Evolutionary conservation across 2,329 filamentous ascomycete genomes (phyloP).

Genomic region (Aspergillus sp.): DNA sequence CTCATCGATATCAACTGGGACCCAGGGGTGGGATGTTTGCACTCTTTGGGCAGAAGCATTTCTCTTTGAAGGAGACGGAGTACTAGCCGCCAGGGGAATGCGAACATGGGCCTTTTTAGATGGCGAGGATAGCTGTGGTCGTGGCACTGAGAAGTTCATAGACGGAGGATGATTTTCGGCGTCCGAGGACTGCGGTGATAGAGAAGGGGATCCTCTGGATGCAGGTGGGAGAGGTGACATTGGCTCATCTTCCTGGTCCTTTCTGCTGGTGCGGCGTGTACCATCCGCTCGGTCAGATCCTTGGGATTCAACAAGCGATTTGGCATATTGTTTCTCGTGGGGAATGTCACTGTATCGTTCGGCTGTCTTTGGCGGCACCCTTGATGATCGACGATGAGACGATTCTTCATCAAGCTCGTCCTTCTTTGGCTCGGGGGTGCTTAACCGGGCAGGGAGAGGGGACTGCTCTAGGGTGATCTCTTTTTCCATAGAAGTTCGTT

Average conservation of each 20-base stretch:
- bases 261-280: slow-evolving; percentile 7
- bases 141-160: slow-evolving; percentile 59
- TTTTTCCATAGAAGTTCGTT: slow-evolving; percentile 5
- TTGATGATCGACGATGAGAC: slow-evolving; percentile 30
- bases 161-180: slow-evolving; percentile 80
- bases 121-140: slow-evolving; percentile 40
- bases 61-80: slow-evolving; percentile 65
- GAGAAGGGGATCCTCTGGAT: slow-evolving; percentile 61
- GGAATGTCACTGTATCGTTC: slow-evolving; percentile 45
- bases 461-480: slow-evolving; percentile 24
- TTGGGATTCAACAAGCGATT: slow-evolving; percentile 33
- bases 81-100: slow-evolving; percentile 49
- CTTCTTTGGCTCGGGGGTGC: slow-evolving; percentile 26
- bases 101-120: slow-evolving; percentile 42
- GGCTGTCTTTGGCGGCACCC: slow-evolving; percentile 40
- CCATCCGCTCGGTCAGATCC: slow-evolving; percentile 14
- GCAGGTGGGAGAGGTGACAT: slow-evolving; percentile 35
- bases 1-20: slow-evolving; percentile 73
- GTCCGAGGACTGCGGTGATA: slow-evolving; percentile 76
- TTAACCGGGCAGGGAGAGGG: slow-evolving; percentile 3
- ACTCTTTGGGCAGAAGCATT: slow-evolving; percentile 58
- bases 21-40: slow-evolving; percentile 68
- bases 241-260: slow-evolving; percentile 17
- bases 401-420: slow-evolving; percentile 25
- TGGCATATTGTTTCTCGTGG: slow-evolving; percentile 39